Percentiles rank a stretch among this genome's conserved stretches.
Evolutionary conservation across 169 alveolate species (phyloP).

Genomic region (Plasmodium sp.): DNA sequence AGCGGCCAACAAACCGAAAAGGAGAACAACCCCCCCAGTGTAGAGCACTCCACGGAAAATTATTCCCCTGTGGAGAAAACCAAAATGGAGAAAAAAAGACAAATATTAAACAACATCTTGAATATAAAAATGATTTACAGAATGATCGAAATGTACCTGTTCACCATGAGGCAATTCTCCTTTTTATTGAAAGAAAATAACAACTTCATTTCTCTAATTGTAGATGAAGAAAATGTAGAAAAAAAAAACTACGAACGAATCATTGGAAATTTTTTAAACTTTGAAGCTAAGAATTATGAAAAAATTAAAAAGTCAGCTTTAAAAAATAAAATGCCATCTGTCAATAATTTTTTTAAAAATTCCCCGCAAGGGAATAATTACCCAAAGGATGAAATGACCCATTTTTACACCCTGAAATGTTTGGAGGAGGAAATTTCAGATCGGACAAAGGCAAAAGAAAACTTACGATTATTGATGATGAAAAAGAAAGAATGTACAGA

Average conservation of each 20-base stretch:
- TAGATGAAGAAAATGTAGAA: conserved; percentile 49
- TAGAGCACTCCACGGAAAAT: background rate
- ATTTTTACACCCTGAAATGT: conserved; percentile 54
- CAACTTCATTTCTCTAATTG: conserved; percentile 40
- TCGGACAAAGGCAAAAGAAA: conserved; percentile 51
- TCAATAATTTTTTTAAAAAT: conserved; percentile 7
- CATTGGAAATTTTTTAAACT: conserved; percentile 40
- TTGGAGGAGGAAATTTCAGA: conserved; percentile 53
- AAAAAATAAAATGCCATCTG: conserved; percentile 29
- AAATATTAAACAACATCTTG: conserved; percentile 39
- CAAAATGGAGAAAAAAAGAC: conserved; percentile 62
- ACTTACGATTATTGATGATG: conserved; percentile 36
- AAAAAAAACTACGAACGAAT: conserved; percentile 48
- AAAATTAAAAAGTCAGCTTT: conserved; percentile 18
- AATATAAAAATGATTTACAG: conserved; percentile 69
- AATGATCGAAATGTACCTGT: conserved; percentile 55
- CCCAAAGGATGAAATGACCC: conserved; percentile 37
- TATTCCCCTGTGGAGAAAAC: background rate
- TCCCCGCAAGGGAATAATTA: background rate
- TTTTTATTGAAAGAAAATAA: conserved; percentile 52
- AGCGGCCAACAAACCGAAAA: background rate
- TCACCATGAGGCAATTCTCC: conserved; percentile 65
- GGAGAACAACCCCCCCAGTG: background rate
- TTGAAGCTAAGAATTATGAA: conserved; percentile 57
- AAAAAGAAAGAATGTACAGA: conserved; percentile 31